phyloP scores from a whole-genome alignment of 208 protist species.

The Naegleria lovaniensis region DNA sequence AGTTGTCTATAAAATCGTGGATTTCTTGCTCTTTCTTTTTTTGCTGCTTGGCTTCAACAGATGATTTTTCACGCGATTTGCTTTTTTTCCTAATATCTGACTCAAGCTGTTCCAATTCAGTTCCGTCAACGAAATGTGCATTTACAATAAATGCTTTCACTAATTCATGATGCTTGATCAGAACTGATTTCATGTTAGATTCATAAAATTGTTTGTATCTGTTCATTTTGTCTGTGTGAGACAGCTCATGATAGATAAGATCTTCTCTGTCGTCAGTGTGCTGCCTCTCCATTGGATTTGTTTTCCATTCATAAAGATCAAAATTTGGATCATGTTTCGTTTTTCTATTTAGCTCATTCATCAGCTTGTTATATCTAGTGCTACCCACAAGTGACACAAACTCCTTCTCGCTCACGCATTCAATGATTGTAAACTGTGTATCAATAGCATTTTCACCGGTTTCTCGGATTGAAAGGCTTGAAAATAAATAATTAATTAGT shows the following conservation, averaged over 20 bases:
- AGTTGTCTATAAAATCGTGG: not conserved
- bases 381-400: not conserved
- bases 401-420: not conserved
- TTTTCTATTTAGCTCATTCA: not conserved
- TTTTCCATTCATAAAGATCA: not conserved
- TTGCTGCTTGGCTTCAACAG: not conserved
- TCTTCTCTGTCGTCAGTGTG: not conserved
- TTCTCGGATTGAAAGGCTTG: not conserved
- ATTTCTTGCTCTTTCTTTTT: not conserved
- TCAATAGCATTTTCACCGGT: constrained; percentile 14
- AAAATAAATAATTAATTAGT: constrained; percentile 25
- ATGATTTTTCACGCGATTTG: not conserved
- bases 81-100: not conserved
- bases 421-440: constrained; percentile 19
- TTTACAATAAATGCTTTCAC: constrained; percentile 15
- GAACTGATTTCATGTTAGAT: not conserved
- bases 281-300: not conserved
- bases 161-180: not conserved
- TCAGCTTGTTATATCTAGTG: not conserved
- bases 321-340: not conserved
- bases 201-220: constrained; percentile 19
- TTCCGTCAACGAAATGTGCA: not conserved
- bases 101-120: not conserved
- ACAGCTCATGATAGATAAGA: not conserved
- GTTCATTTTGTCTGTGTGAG: not conserved